Evolutionary conservation across 495 filamentous ascomycete species (phyloP).

Genomic region (Xylaria castorea): DNA sequence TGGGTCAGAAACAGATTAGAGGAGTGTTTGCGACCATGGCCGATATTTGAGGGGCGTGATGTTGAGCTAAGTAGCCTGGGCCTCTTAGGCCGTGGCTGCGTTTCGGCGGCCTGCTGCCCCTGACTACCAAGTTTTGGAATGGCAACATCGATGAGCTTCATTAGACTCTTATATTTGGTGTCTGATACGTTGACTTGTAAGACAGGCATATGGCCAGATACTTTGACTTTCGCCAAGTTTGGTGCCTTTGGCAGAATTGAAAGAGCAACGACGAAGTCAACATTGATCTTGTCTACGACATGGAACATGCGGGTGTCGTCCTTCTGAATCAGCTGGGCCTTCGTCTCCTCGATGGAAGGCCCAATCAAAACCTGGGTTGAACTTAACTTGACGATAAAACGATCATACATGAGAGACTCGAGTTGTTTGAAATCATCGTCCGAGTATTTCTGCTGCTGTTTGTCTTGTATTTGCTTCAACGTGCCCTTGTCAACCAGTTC

Average conservation of each 20-base stretch:
- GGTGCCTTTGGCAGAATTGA: conserved; percentile 94
- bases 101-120: conserved; percentile 36
- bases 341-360: conserved; percentile 89
- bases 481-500: conserved; percentile 90
- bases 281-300: conserved; percentile 94
- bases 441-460: conserved; percentile 85
- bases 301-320: conserved; percentile 78
- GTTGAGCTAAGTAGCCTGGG: conserved; percentile 53
- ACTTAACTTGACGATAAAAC: conserved; percentile 87
- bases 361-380: conserved; percentile 95
- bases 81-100: conserved; percentile 62
- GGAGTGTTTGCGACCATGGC: conserved; percentile 40
- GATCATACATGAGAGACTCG: conserved; percentile 93
- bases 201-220: conserved; percentile 90
- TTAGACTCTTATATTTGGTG: conserved; percentile 92
- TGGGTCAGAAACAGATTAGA: conserved; percentile 57
- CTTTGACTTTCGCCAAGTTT: conserved; percentile 88
- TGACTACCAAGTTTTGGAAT: conserved; percentile 81
- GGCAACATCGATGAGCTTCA: conserved; percentile 95
- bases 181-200: conserved; percentile 92
- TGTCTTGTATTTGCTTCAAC: conserved; percentile 85
- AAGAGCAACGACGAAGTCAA: conserved; percentile 89
- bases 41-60: conserved; percentile 43
- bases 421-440: conserved; percentile 87
- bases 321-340: conserved; percentile 75